Evolutionary conservation across 2,329 filamentous ascomycete species (phyloP).

Genomic region (Ilyonectria destructans): DNA sequence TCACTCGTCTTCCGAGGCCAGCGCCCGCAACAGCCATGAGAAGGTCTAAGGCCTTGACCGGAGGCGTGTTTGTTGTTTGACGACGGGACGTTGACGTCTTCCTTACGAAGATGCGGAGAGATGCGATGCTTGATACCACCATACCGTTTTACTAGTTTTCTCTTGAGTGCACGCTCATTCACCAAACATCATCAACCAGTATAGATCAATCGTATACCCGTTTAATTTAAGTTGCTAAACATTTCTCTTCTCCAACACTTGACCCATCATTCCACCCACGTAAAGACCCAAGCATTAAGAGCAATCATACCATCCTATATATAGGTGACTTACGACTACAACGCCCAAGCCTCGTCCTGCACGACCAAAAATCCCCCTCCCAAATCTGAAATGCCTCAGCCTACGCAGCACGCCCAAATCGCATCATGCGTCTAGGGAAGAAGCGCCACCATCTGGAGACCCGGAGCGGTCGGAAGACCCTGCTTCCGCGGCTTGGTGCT

Average conservation of each 20-base stretch:
- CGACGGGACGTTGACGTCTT: background rate
- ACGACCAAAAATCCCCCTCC: background rate
- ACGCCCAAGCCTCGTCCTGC: background rate
- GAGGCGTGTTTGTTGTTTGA: background rate
- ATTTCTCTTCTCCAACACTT: background rate
- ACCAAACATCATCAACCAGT: slow-evolving; percentile 13
- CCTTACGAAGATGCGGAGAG: slow-evolving; percentile 21
- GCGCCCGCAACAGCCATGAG: slow-evolving; percentile 51
- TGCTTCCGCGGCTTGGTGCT: background rate
- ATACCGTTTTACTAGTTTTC: slow-evolving; percentile 16
- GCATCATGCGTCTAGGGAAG: too few relatives aligned
- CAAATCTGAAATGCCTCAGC: background rate
- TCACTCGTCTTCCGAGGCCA: slow-evolving; percentile 40
- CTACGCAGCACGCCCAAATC: background rate
- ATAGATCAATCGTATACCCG: slow-evolving; percentile 26
- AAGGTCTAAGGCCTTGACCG: slow-evolving; percentile 43
- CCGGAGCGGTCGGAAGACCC: too few relatives aligned
- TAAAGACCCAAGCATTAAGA: background rate
- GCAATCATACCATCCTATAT: background rate
- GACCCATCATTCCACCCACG: background rate
- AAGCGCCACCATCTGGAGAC: too few relatives aligned
- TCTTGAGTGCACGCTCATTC: slow-evolving; percentile 3
- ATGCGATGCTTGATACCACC: slow-evolving; percentile 31
- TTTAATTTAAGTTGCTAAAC: slow-evolving; percentile 21
- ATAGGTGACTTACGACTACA: background rate